Base-by-base conservation (phyloP, 345 rosid genomes). In the Gossypium ekmanianum region DNA sequence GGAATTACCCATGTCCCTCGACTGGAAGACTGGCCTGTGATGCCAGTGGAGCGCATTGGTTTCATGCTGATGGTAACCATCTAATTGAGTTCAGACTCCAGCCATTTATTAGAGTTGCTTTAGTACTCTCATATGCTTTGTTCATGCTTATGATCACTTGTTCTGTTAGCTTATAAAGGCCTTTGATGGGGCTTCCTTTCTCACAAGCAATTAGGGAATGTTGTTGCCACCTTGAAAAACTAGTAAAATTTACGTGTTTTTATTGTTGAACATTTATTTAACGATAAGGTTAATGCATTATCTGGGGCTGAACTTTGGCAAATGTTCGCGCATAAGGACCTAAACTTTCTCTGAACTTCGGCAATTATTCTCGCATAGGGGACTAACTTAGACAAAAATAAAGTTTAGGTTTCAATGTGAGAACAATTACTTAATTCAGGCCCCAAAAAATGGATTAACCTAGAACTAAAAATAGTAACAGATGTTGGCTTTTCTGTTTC, bases 21-120 rank as follows among this genome's bases (percentile, higher is more conserved):
- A 22, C 78, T 91, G 80, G 93, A 91, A 83, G 93, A 91, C 74
- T 91, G 91, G 91, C 92, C 93, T 59, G 91, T 87, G 56, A 89
- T 91, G 93, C 93, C 92, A 0, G 90, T 83, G 74, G 96, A 91
- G 47, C 88, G 58, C 78, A 81, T 87, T 52, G 93, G 96, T 50
- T 91, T 91, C 61, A 84, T 79, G 86, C 92, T 89, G 10, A 83
- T 83, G 96, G 93, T 89, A 84, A 62, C 5, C 44, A 58, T 55
- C 22, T 56, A 11, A 7, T 43, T 43, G 10, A 11, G 56, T 52
- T 56, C 34, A 67, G 50, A 24, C 11, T 45, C 22, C 18, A 27
- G 18, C 27, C 18, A 12, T 22, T 27, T 27, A 61, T 61, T 61
- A 61, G 7, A 26, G 13, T 26, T 27, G 48, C 48, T 61, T 58